Evolutionary conservation across 495 filamentous ascomycete species (phyloP).

Genomic region (Lasiosphaeria ovina): DNA sequence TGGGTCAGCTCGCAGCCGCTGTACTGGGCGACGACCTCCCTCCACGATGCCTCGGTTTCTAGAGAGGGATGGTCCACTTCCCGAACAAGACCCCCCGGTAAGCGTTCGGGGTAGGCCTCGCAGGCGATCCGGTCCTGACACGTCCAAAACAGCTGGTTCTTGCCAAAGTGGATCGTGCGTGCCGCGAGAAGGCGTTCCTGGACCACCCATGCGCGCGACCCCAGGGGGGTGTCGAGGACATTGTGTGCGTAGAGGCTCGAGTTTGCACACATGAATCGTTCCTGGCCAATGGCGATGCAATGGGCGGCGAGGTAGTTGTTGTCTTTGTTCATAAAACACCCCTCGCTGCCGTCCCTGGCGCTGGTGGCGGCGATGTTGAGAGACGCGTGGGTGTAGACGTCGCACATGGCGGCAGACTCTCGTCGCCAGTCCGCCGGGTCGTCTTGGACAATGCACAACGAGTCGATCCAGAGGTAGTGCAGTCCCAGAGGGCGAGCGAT

Average conservation of each 20-base stretch:
- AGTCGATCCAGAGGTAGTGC: no score
- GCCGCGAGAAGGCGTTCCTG: background rate
- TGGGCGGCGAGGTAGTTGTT: background rate
- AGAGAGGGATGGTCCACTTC: no score
- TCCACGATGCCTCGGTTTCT: background rate
- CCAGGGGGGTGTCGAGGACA: background rate
- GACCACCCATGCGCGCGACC: background rate
- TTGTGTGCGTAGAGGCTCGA: background rate
- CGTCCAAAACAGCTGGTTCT: background rate
- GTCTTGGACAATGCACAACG: no score
- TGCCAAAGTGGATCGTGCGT: background rate
- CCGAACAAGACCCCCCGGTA: no score
- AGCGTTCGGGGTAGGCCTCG: background rate
- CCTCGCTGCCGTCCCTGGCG: background rate
- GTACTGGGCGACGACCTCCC: background rate
- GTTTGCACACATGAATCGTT: background rate
- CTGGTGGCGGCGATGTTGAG: background rate
- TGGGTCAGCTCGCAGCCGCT: background rate
- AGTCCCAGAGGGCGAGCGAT: no score
- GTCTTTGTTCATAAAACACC: background rate
- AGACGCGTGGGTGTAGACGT: background rate
- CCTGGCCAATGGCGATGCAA: background rate
- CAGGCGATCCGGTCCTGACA: background rate
- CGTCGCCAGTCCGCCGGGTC: no score
- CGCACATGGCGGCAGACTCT: background rate